Evolutionary conservation across 2,329 filamentous ascomycete genomes (phyloP), one percentile per base, ranked within the genome.

Genomic region (Fusarium luffae): DNA sequence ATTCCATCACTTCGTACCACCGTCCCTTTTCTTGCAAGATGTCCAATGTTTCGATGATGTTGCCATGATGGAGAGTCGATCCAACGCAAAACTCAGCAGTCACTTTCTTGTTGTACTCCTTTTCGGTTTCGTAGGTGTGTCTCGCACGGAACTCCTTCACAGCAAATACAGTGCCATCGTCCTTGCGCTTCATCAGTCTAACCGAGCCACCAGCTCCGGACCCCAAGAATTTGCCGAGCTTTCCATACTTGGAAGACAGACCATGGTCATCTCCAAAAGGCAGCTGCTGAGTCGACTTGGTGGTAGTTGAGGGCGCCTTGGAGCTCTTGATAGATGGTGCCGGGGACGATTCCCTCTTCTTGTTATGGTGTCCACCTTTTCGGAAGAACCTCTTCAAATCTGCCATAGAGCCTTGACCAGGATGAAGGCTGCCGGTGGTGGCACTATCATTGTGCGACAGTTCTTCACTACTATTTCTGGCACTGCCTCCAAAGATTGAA

Each of bases 1-100:
- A 99, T 78, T 99, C 96, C 96, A 99, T 99, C 43, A 99, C 96
- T 77, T 98, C 95, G 76, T 94, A 99, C 93, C 96, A 99, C 70
- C 92, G 94, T 52, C 89, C 90, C 80, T 95, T 96, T 81, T 99
- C 96, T 72, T 97, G 93, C 13, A 99, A 89, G 68, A 99, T 97
- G 79, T 99, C 96, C 71, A 99, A 87, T 2, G 96, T 98, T 80
- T 99, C 96, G 75, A 99, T 98, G 73, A 99, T 94, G 78, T 99
- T 99, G 74, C 96, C 95, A 76, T 99, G 96, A 76, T 98, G 96
- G 40, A 99, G 84, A 0, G 96, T 98, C 4, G 95, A 98, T 14
- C 96, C 96, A 73, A 99, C 95, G 78, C 96, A 99, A 80, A 99
- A 99, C 77, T 99, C 96, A 4, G 96, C 95, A 1, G 96, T 99